Evolutionary conservation across 805 yeast genomes (phyloP), one percentile per base, ranked within the genome.

Genomic region (Wickerhamia fluorescens): DNA sequence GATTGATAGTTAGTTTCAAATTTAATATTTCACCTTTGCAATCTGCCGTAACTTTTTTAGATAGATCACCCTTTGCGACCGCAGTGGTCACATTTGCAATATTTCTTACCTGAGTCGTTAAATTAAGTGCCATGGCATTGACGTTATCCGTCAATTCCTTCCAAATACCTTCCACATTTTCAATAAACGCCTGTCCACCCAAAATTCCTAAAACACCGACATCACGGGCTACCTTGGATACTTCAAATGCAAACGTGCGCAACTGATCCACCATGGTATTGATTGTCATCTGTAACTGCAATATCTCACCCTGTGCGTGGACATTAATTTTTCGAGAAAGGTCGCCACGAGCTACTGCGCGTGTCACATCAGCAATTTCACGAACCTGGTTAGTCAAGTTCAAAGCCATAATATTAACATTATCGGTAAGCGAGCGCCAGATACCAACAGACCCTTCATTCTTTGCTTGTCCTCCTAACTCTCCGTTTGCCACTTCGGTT

Each of bases 311-410:
- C 52, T 85, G 94, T 6, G 94, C 95, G 53, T 84, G 89, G 9
- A 85, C 94, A 51, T 82, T 82, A 48, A 85, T 84, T 47, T 84
- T 83, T 28, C 87, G 63, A 1, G 87, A 77, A 41, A 84, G 61
- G 52, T 84, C 95, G 45, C 95, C 95, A 35, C 75, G 69, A 5
- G 94, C 95, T 7, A 84, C 95, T 1, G 94, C 94, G 13, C 88
- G 66, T 5, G 94, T 85, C 20, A 84, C 95, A 44, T 83, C 94
- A 14, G 94, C 92, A 36, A 84, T 84, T 56, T 83, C 94, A 58
- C 95, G 59, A 18, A 75, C 65, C 39, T 67, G 71, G 35, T 65
- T 66, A 0, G 95, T 85, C 42, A 85, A 67, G 49, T 85, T 85
- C 21, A 77, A 64, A 5, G 95, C 95, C 95, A 85, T 85, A 32